Percentiles rank a stretch among this genome's conserved stretches.
These are phyloP conservation scores for Blepharisma undulans DNA, from an alignment of 169 alveolate species.

Conservation along the genomic window DNA sequence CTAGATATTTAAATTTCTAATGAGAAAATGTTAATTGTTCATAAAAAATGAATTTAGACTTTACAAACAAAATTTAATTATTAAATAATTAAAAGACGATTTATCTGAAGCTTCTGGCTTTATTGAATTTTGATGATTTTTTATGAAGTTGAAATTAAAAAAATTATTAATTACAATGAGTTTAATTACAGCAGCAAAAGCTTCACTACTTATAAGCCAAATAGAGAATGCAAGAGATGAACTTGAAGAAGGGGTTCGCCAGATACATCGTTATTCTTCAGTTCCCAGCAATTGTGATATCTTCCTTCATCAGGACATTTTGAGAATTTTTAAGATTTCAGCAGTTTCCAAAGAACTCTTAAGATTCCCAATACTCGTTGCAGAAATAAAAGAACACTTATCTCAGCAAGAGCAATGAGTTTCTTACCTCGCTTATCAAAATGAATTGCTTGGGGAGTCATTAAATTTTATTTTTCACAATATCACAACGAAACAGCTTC, in stretches of 20 bases:
- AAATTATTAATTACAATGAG: not conserved
- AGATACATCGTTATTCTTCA: not conserved
- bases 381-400: not conserved
- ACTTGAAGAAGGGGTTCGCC: not conserved
- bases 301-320: not conserved
- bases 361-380: not conserved
- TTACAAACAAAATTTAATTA: too few species aligned
- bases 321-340: not conserved
- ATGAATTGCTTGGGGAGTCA: not conserved
- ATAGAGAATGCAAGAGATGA: not conserved
- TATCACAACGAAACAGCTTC: not conserved
- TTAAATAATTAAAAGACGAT: too few species aligned
- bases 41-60: too few species aligned
- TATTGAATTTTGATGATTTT: not conserved
- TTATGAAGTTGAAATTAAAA: not conserved
- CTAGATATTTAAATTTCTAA: too few species aligned
- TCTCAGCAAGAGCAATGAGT: not conserved
- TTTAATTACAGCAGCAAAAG: not conserved
- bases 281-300: not conserved
- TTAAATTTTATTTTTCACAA: not conserved
- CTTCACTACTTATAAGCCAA: not conserved
- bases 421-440: conserved; percentile 1
- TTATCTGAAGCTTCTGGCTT: too few species aligned
- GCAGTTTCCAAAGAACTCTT: not conserved
- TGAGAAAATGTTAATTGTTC: too few species aligned